Evolutionary conservation across 495 filamentous ascomycete genomes (phyloP).

Genomic region (Podospora fimiseda): DNA sequence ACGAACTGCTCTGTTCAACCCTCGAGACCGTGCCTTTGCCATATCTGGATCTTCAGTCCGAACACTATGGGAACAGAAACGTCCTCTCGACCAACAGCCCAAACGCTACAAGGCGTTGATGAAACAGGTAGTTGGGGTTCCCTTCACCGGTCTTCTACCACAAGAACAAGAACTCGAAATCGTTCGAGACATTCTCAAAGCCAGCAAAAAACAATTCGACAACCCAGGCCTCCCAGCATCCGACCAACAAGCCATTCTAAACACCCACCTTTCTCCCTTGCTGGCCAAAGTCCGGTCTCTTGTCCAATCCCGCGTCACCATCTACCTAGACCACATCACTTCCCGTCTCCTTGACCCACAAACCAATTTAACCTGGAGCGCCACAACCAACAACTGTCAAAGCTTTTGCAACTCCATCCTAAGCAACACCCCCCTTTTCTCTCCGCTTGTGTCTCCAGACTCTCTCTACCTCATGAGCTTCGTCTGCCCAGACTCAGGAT

Average conservation of each 20-base stretch:
- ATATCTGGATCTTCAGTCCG: constrained; percentile 13
- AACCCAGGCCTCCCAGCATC: neutral
- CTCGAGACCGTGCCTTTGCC: constrained; percentile 7
- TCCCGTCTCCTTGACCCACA: constrained; percentile 19
- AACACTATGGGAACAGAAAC: constrained; percentile 18
- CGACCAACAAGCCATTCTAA: constrained; percentile 5
- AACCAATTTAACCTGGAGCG: constrained; percentile 19
- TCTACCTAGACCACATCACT: constrained; percentile 19
- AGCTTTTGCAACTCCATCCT: constrained; percentile 30
- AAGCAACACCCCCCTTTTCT: constrained; percentile 25
- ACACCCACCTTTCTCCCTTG: constrained; percentile 16
- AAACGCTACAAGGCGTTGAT: constrained; percentile 35
- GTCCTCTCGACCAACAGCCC: constrained; percentile 7
- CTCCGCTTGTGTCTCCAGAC: constrained; percentile 19
- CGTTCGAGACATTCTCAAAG: constrained; percentile 18
- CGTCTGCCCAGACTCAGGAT: constrained; percentile 19
- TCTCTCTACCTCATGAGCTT: constrained; percentile 37
- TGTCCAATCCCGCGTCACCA: neutral
- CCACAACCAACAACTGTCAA: constrained; percentile 30
- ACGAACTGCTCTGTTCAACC: neutral
- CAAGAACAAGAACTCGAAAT: constrained; percentile 19
- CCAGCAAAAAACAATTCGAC: constrained; percentile 1
- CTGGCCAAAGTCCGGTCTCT: constrained; percentile 5
- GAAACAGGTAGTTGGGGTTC: constrained; percentile 38
- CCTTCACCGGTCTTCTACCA: constrained; percentile 28